Conservation (phyloP, 805 yeast genomes). For the Wickerhamiella domercqiae region DNA sequence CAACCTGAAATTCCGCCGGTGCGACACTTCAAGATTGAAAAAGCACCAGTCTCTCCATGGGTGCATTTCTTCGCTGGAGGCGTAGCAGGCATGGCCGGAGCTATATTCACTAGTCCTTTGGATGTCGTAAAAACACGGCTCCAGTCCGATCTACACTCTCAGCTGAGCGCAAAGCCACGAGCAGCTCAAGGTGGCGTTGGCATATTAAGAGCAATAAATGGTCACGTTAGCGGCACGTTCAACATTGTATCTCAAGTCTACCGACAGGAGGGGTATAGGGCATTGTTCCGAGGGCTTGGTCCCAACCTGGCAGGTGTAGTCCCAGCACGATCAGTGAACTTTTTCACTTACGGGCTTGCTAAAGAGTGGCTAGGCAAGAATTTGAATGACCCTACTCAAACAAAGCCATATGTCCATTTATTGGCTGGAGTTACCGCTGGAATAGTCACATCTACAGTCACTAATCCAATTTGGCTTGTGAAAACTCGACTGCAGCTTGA, state of each 20-base stretch:
- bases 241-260: slow-evolving; percentile 56
- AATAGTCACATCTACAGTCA: slow-evolving; percentile 82
- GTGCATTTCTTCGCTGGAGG: slow-evolving; percentile 33
- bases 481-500: slow-evolving; percentile 91
- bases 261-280: slow-evolving; percentile 62
- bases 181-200: slow-evolving; percentile 9
- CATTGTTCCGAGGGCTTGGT: slow-evolving; percentile 87
- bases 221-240: slow-evolving; percentile 74
- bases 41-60: slow-evolving; percentile 32
- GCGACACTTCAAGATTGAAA: slow-evolving; percentile 11
- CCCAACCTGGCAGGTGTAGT: slow-evolving; percentile 95
- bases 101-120: slow-evolving; percentile 82
- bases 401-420: slow-evolving; percentile 67
- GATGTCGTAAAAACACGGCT: slow-evolving; percentile 92
- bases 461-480: slow-evolving; percentile 95
- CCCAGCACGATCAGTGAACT: slow-evolving; percentile 94
- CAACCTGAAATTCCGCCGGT: slow-evolving; percentile 14
- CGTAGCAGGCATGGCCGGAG: slow-evolving; percentile 96
- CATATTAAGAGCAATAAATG: slow-evolving; percentile 32
- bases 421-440: slow-evolving; percentile 85
- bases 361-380: slow-evolving; percentile 55
- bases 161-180: slow-evolving; percentile 4
- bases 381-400: slow-evolving; percentile 58
- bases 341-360: slow-evolving; percentile 90
- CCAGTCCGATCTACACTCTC: slow-evolving; percentile 65